phyloP scores from a whole-genome alignment of 495 filamentous ascomycete genomes.

The Talaromyces wortmannii region DNA sequence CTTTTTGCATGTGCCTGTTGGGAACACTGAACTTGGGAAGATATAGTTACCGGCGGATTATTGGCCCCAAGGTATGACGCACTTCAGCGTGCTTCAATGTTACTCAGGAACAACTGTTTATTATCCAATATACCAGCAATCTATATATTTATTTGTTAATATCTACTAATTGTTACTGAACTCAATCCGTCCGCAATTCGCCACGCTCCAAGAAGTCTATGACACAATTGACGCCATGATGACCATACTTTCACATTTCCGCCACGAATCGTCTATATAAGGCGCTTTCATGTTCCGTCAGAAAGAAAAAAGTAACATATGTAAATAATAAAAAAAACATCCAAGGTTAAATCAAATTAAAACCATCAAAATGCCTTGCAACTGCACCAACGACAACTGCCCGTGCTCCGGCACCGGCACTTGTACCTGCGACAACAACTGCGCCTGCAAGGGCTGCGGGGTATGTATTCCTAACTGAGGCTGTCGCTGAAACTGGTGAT shows the following conservation, averaged over 20 bases:
- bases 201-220: background rate
- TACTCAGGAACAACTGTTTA: background rate
- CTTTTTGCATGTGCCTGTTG: too few species aligned
- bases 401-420: slow-evolving; percentile 25
- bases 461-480: slow-evolving; percentile 21
- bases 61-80: too few species aligned
- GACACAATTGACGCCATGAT: background rate
- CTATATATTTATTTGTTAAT: background rate
- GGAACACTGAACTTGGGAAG: too few species aligned
- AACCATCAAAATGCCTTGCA: slow-evolving; percentile 27
- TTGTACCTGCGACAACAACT: slow-evolving; percentile 32
- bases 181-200: background rate
- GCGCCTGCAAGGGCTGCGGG: slow-evolving; percentile 39
- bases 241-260: background rate
- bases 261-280: background rate
- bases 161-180: background rate
- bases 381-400: slow-evolving; percentile 28
- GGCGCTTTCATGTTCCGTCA: background rate
- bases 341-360: background rate
- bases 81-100: too few species aligned
- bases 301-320: too few species aligned
- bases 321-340: too few species aligned
- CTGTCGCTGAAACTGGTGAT: slow-evolving; percentile 1
- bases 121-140: background rate
- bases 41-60: too few species aligned